Base-by-base conservation (phyloP, 208 protist species). In the Endotrypanum monterogeii region DNA sequence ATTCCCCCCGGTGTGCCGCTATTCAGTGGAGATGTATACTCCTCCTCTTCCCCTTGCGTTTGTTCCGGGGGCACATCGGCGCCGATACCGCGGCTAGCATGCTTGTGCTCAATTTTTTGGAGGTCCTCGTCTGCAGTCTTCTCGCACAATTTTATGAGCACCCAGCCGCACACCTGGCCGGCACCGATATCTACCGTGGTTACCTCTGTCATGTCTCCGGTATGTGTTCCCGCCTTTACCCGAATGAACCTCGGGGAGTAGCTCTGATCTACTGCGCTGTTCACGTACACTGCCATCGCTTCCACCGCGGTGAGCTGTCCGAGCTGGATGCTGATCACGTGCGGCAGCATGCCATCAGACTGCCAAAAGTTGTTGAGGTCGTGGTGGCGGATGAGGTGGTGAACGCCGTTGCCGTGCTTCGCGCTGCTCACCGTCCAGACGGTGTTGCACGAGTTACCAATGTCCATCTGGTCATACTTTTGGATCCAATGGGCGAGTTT, bases 341-440 rank as follows among this genome's bases (percentile, higher is more conserved):
- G 94, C 35, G 94, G 94, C 30, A 95, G 85, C 28, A 85, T 71
- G 23, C 94, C 94, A 68, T 98, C 94, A 1, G 90, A 96, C 75
- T 98, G 94, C 92, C 94, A 98, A 76, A 88, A 98, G 44, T 88
- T 94, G 56, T 68, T 71, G 35, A 82, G 58, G 78, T 89, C 70
- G 61, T 83, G 71, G 28, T 67, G 83, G 69, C 91, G 86, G 46
- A 94, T 74, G 23, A 96, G 71, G 39, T 83, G 73, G 14, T 37
- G 73, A 14, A 97, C 92, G 12, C 94, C 94, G 83, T 92, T 95
- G 67, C 94, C 91, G 80, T 96, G 90, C 69, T 97, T 97, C 20
- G 94, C 94, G 37, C 83, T 92, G 82, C 88, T 96, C 54, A 97
- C 91, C 4, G 78, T 83, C 91, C 94, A 97, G 35, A 94, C 91